phyloP scores from a whole-genome alignment of 2,329 filamentous ascomycete genomes.

The Talaromyces sp. region DNA sequence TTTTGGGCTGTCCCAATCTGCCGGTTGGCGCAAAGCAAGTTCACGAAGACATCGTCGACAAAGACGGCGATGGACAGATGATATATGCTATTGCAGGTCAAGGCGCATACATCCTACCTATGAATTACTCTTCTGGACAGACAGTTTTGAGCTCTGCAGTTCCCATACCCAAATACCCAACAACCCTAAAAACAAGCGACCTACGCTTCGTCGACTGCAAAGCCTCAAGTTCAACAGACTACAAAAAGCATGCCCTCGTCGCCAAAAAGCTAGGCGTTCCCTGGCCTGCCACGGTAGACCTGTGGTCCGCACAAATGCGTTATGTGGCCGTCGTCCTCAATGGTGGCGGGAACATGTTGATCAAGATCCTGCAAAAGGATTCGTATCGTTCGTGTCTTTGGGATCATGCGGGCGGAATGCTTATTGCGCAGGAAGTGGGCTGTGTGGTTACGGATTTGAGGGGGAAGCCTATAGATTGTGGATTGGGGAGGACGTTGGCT shows the following conservation, averaged over 20 bases:
- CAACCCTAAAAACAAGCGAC: slow-evolving; percentile 24
- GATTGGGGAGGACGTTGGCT: slow-evolving; percentile 40
- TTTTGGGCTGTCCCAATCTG: slow-evolving; percentile 60
- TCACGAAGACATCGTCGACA: slow-evolving; percentile 44
- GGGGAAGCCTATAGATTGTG: slow-evolving; percentile 52
- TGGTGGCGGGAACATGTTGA: slow-evolving; percentile 44
- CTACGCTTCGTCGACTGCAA: slow-evolving; percentile 50
- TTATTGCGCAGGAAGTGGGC: slow-evolving; percentile 53
- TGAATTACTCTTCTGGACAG: slow-evolving; percentile 29
- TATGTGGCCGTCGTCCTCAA: slow-evolving; percentile 52
- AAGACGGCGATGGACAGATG: slow-evolving; percentile 50
- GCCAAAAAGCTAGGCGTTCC: slow-evolving; percentile 40
- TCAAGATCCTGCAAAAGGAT: slow-evolving; percentile 48
- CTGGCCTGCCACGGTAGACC: slow-evolving; percentile 50
- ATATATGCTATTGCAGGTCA: slow-evolving; percentile 51
- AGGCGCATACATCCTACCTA: slow-evolving; percentile 42
- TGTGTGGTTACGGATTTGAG: slow-evolving; percentile 53
- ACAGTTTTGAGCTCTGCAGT: slow-evolving; percentile 22
- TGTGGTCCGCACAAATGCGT: slow-evolving; percentile 56
- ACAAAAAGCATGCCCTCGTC: slow-evolving; percentile 41
- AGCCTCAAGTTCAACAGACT: slow-evolving; percentile 37
- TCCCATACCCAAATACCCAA: slow-evolving; percentile 22
- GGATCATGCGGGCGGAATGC: slow-evolving; percentile 57
- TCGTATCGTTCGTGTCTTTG: slow-evolving; percentile 52
- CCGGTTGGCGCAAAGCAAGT: slow-evolving; percentile 21